Evolutionary conservation across 2,329 filamentous ascomycete species (phyloP).

Genomic region (Microsporum ferrugineum): DNA sequence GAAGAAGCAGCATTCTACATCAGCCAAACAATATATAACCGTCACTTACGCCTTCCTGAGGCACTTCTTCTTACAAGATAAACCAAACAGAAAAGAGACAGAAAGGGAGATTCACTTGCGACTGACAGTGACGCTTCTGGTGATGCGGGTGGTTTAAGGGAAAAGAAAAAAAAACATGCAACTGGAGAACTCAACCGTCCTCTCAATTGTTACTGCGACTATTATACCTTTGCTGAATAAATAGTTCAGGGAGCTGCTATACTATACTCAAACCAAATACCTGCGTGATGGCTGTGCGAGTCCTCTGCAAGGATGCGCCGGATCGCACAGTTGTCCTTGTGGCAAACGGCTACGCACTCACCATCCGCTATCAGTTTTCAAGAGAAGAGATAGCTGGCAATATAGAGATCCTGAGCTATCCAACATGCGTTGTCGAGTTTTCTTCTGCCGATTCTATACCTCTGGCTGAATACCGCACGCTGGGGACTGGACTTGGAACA

Average conservation of each 20-base stretch:
- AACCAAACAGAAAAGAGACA: background rate
- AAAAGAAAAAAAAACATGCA: background rate
- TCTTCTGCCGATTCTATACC: constrained; percentile 49
- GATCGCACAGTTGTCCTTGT: constrained; percentile 79
- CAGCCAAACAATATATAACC: background rate
- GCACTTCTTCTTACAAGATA: too few species aligned
- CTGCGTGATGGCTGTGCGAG: constrained; percentile 51
- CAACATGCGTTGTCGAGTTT: constrained; percentile 82
- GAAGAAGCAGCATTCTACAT: background rate
- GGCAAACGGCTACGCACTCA: constrained; percentile 65
- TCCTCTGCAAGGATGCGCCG: constrained; percentile 76
- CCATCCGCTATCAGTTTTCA: constrained; percentile 63
- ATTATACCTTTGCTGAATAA: background rate
- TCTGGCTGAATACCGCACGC: constrained; percentile 61
- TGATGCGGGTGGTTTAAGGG: background rate
- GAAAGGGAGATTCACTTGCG: background rate
- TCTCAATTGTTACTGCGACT: background rate
- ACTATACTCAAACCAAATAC: background rate
- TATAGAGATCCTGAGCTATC: constrained; percentile 29
- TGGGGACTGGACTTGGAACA: constrained; percentile 74
- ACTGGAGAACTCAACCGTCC: background rate
- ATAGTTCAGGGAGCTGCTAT: background rate
- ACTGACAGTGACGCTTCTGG: background rate
- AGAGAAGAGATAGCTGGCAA: constrained; percentile 30
- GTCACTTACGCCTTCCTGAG: background rate